These are phyloP conservation scores for Quercus berberidifolia DNA, from an alignment of 306 rosid species.

Conservation along the genomic window DNA sequence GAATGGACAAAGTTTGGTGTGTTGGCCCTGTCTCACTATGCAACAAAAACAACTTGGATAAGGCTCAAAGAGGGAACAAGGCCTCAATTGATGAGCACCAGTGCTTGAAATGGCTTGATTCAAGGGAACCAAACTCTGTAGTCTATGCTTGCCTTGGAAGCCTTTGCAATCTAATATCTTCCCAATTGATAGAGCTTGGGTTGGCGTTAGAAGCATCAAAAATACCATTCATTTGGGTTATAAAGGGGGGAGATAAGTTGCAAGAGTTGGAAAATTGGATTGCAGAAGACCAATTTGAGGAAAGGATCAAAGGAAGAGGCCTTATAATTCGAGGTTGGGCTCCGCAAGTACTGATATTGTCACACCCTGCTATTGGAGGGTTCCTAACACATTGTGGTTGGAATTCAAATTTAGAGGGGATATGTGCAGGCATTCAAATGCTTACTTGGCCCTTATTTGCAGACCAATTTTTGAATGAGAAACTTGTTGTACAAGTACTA, in stretches of 20 bases:
- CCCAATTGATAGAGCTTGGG: slow-evolving; percentile 34
- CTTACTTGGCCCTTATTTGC: slow-evolving; percentile 41
- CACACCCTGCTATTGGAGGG: slow-evolving; percentile 52
- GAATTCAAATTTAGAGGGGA: slow-evolving; percentile 56
- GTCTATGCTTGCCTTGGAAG: slow-evolving; percentile 54
- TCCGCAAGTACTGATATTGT: slow-evolving; percentile 45
- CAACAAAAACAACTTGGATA: slow-evolving; percentile 40
- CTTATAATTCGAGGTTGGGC: slow-evolving; percentile 59
- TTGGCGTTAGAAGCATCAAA: slow-evolving; percentile 30
- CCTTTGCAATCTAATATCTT: slow-evolving; percentile 6
- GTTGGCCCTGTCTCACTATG: slow-evolving; percentile 33
- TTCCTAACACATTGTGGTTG: slow-evolving; percentile 66
- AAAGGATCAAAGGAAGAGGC: slow-evolving; percentile 30
- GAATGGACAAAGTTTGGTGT: slow-evolving; percentile 47
- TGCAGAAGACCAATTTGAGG: slow-evolving; percentile 34
- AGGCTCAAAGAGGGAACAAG: slow-evolving; percentile 52
- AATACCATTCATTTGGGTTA: slow-evolving; percentile 37
- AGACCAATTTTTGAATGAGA: slow-evolving; percentile 46
- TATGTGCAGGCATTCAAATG: slow-evolving; percentile 43
- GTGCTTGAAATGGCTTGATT: slow-evolving; percentile 48
- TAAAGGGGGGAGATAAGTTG: neutral
- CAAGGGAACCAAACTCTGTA: slow-evolving; percentile 26
- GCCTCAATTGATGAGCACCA: slow-evolving; percentile 22
- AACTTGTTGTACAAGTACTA: slow-evolving; percentile 20
- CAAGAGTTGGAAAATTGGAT: slow-evolving; percentile 40